phyloP scores from a whole-genome alignment of 2,329 filamentous ascomycete genomes.

The Fusarium sp. region DNA sequence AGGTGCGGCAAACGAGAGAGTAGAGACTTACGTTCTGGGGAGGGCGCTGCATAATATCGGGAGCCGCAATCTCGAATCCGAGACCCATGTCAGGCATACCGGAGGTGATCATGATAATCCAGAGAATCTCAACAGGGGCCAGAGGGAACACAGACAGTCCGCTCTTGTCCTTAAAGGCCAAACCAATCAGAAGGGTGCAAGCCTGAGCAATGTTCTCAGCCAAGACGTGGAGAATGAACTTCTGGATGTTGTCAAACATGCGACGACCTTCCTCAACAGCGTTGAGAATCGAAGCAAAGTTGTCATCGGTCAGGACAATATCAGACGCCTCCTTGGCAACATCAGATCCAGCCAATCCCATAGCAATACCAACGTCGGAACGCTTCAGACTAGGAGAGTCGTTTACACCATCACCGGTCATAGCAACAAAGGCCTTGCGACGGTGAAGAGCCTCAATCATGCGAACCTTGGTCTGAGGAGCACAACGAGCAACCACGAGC shows the following conservation, averaged over 20 bases:
- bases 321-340: constrained; percentile 76
- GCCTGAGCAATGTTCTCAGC: constrained; percentile 79
- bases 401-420: constrained; percentile 80
- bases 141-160: constrained; percentile 78
- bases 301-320: constrained; percentile 79
- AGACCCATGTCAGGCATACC: constrained; percentile 81
- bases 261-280: constrained; percentile 78
- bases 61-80: constrained; percentile 76
- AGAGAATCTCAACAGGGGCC: constrained; percentile 79
- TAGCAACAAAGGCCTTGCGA: constrained; percentile 73
- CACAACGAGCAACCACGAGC: constrained; percentile 76
- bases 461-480: constrained; percentile 77
- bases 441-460: constrained; percentile 81
- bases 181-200: constrained; percentile 74
- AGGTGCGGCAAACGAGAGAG: too few species aligned
- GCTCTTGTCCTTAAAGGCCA: constrained; percentile 75
- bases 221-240: constrained; percentile 76
- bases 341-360: constrained; percentile 76
- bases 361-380: constrained; percentile 78
- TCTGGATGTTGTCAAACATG: constrained; percentile 81
- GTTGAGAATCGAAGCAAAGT: constrained; percentile 78
- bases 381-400: constrained; percentile 76
- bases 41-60: constrained; percentile 77
- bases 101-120: constrained; percentile 84
- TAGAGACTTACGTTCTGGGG: constrained; percentile 67